Base-by-base conservation (phyloP, 768 basidiomycete genomes). In the Daedalea quercina region DNA sequence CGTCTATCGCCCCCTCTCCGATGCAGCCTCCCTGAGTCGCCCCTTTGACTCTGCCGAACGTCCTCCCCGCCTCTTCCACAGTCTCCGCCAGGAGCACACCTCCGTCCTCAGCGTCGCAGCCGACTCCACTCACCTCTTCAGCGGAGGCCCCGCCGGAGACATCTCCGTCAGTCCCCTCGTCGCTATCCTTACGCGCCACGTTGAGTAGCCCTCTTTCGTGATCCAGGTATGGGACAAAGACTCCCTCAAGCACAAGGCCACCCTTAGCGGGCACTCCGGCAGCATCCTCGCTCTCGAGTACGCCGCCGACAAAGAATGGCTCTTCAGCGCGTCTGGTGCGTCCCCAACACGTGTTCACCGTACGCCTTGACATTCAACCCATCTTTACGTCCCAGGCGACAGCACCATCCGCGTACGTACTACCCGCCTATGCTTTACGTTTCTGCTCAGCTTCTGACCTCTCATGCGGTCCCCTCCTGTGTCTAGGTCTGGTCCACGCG, bases 311-410 rank as follows among this genome's bases (percentile, higher is more conserved):
- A 85, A 82, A 62, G 73, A 78, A 44, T 95, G 93, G 93, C 64
- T 96, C 24, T 89, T 96, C 63, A 95, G 93, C 57, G 85, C 91
- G 3, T 93, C 91, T 44, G 88, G 92, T 89, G 31, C 23, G 40
- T 56, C 43, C 15, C 19, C 28, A 31, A 7, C 24, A 11, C 25
- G 9, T 19, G 13, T 13, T n/a, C n/a, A 9, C 17, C 51, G 35
- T 40, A 23, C 12, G 3, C 28, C 50, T 49, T 7, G 24, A 19
- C 11, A 31, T 37, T 15, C 24, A 28, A 40, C 19, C 26, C 20
- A 23, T 25, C 26, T 1, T 33, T 25, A 34, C 33, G 6, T 25
- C 41, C 15, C 50, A 93, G 93, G 90, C 12, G 93, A 94, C 57
- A 91, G 90, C 59, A 94, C 91, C 7, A 77, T 96, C 35, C 73